Percentiles rank a stretch among this genome's conserved stretches.
Evolutionary conservation across 768 basidiomycete species (phyloP).

Genomic region (Tubosaeta sp.): DNA sequence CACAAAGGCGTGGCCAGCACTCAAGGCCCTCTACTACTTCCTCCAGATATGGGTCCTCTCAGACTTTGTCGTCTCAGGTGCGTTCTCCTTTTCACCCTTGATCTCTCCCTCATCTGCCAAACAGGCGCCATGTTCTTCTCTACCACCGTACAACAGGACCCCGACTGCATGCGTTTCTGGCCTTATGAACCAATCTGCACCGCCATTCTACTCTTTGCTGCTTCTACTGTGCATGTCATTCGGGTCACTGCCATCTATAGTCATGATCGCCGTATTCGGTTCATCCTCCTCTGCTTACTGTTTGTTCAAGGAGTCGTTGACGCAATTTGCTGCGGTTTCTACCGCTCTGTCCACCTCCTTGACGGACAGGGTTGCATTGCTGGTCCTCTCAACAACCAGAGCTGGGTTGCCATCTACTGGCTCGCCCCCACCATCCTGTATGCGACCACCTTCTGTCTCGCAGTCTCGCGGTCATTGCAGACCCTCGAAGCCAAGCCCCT

Average conservation of each 20-base stretch:
- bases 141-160: slow-evolving; percentile 53
- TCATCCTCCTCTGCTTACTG: slow-evolving; percentile 53
- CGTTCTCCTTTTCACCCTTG: slow-evolving; percentile 10
- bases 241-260: slow-evolving; percentile 76
- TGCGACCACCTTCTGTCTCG: slow-evolving; percentile 29
- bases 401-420: slow-evolving; percentile 88
- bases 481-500: slow-evolving; percentile 44
- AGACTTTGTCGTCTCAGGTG: slow-evolving; percentile 75
- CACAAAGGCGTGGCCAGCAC: slow-evolving; percentile 62
- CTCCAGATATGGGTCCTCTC: slow-evolving; percentile 72
- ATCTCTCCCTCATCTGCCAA: slow-evolving; percentile 3
- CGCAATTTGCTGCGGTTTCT: slow-evolving; percentile 75
- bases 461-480: slow-evolving; percentile 20
- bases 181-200: slow-evolving; percentile 87
- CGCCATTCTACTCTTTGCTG: slow-evolving; percentile 67
- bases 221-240: slow-evolving; percentile 71
- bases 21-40: slow-evolving; percentile 76
- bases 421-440: slow-evolving; percentile 67
- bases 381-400: slow-evolving; percentile 59
- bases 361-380: slow-evolving; percentile 83
- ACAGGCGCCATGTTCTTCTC: slow-evolving; percentile 82
- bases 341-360: slow-evolving; percentile 71
- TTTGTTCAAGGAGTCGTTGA: slow-evolving; percentile 69
- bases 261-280: slow-evolving; percentile 51
- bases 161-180: slow-evolving; percentile 65